A percentile compares a stretch with the other conserved stretches of the same genome.
phyloP scores from a whole-genome alignment of 768 basidiomycete species.

The Cystoderma amianthinum region DNA sequence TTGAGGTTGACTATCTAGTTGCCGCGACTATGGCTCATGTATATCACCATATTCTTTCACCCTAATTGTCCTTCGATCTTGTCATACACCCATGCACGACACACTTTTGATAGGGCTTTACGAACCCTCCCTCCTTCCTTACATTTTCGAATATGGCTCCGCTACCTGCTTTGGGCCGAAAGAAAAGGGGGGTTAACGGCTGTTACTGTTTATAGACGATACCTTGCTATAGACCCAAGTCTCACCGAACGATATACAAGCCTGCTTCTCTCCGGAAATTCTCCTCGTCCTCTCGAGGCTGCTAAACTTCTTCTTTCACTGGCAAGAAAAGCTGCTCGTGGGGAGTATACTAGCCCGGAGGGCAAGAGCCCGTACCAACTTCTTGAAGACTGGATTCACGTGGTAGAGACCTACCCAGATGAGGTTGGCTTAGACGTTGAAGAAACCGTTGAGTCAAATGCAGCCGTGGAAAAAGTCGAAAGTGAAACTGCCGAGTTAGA shows the following conservation, averaged over 20 bases:
- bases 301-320: conserved; percentile 84
- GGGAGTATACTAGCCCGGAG: conserved; percentile 82
- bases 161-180: conserved; percentile 92
- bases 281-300: conserved; percentile 78
- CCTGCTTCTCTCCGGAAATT: conserved; percentile 58
- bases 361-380: conserved; percentile 95
- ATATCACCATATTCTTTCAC: conserved; percentile 85
- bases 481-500: conserved; percentile 25
- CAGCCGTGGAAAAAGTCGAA: conserved; percentile 39
- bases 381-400: conserved; percentile 86
- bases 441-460: conserved; percentile 57
- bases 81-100: conserved; percentile 84
- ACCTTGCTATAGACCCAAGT: conserved; percentile 75
- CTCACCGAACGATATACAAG: conserved; percentile 74
- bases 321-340: conserved; percentile 76
- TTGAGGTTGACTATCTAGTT: conserved; percentile 66
- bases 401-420: conserved; percentile 85
- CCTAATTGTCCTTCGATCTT: conserved; percentile 80
- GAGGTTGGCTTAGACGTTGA: conserved; percentile 87
- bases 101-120: conserved; percentile 90
- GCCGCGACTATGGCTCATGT: conserved; percentile 91
- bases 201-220: conserved; percentile 82
- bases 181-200: conserved; percentile 69
- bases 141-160: conserved; percentile 87
- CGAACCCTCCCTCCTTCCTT: conserved; percentile 91